Conservation (phyloP, 2,329 filamentous ascomycete genomes). For the Cladosporium halotolerans region DNA sequence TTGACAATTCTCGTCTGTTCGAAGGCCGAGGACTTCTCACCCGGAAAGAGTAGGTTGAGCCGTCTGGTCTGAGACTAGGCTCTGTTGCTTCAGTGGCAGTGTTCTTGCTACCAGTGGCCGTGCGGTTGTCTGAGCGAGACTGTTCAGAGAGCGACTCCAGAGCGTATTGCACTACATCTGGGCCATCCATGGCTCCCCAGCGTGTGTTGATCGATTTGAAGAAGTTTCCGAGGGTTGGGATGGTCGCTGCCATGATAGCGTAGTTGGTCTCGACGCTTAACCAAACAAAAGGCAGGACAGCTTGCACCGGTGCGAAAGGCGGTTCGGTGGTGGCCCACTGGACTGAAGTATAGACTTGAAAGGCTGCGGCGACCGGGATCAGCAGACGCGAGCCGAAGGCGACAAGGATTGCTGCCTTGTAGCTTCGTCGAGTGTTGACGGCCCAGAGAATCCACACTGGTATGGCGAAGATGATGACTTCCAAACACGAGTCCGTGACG, state of each 20-base stretch:
- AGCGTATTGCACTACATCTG: slow-evolving; percentile 11
- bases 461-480: slow-evolving; percentile 18
- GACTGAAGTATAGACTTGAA: not conserved
- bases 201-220: slow-evolving; percentile 22
- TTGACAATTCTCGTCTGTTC: not conserved
- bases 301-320: slow-evolving; percentile 14
- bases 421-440: slow-evolving; percentile 15
- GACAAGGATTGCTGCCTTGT: slow-evolving; percentile 17
- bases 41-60: slow-evolving; percentile 4
- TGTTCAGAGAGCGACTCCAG: slow-evolving; percentile 1
- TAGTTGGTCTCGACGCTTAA: slow-evolving; percentile 23
- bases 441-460: slow-evolving; percentile 22
- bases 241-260: slow-evolving; percentile 20
- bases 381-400: slow-evolving; percentile 20
- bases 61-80: not conserved
- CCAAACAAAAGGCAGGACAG: slow-evolving; percentile 19
- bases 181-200: slow-evolving; percentile 19
- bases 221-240: slow-evolving; percentile 21
- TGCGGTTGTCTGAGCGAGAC: not conserved
- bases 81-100: not conserved
- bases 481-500: slow-evolving; percentile 20
- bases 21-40: not conserved
- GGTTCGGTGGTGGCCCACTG: slow-evolving; percentile 11
- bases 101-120: not conserved
- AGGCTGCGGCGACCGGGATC: not conserved